Conservation (phyloP, 1,284 basidiomycete genomes). For the Ceratobasidium theobromae region DNA sequence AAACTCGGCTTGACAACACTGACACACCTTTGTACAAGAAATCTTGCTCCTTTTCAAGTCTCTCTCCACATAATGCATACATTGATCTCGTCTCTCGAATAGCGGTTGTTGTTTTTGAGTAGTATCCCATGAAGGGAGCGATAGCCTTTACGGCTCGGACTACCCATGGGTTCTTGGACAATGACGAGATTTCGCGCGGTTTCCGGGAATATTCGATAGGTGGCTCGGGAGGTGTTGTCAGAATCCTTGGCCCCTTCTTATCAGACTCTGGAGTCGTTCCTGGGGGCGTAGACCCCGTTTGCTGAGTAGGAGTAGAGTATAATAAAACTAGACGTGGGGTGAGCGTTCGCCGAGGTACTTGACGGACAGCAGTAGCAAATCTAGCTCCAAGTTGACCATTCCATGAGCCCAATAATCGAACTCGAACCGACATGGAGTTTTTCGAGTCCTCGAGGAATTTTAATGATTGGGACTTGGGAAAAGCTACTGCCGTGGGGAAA, state of each 20-base stretch:
- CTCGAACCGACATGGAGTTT: too few species aligned
- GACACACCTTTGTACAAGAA: constrained; percentile 69
- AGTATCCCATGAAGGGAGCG: constrained; percentile 33
- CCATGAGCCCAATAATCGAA: too few species aligned
- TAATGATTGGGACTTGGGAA: too few species aligned
- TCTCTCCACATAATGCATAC: constrained; percentile 35
- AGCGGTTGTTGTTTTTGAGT: constrained; percentile 35
- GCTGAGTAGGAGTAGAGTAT: constrained; percentile 5
- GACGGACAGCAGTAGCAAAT: too few species aligned
- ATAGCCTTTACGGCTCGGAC: constrained; percentile 31
- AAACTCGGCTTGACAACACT: too few species aligned
- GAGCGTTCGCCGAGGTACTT: background rate
- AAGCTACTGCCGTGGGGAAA: too few species aligned
- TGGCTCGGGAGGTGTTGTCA: constrained; percentile 9
- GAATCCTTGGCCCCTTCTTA: constrained; percentile 1
- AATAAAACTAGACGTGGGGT: background rate
- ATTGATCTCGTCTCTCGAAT: constrained; percentile 35
- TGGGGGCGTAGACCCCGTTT: background rate
- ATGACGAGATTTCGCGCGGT: constrained; percentile 2
- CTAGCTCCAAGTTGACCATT: too few species aligned
- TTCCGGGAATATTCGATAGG: constrained; percentile 22
- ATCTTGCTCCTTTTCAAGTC: constrained; percentile 58
- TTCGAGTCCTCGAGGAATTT: too few species aligned
- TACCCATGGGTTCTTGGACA: constrained; percentile 27
- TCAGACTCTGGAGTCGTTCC: background rate